phyloP scores from a whole-genome alignment of 345 rosid species.

The Sisymbrium irio region DNA sequence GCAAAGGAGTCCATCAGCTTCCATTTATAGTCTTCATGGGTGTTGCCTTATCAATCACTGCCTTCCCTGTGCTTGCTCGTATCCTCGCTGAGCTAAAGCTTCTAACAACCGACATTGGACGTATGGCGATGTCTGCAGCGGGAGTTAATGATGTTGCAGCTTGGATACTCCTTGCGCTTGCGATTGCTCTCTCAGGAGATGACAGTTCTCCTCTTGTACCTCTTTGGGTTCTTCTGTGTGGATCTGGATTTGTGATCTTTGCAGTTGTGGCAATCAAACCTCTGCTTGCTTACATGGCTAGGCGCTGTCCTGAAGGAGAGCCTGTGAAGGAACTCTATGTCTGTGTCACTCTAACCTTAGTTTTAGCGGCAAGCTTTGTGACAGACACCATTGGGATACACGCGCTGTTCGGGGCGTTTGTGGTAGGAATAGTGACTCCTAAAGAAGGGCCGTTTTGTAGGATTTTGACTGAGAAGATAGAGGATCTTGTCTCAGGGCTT shows the following conservation, averaged over 20 bases:
- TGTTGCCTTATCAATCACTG: conserved; percentile 52
- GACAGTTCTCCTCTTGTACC: conserved; percentile 40
- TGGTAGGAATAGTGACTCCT: conserved; percentile 52
- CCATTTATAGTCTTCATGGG: conserved; percentile 51
- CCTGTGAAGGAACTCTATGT: conserved; percentile 43
- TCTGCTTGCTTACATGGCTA: conserved; percentile 36
- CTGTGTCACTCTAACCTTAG: conserved; percentile 46
- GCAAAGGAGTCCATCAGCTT: conserved; percentile 32
- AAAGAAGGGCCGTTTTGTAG: conserved; percentile 43
- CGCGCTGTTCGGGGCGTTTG: conserved; percentile 52
- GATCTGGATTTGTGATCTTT: conserved; percentile 46
- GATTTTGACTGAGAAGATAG: conserved; percentile 43
- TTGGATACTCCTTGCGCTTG: conserved; percentile 50
- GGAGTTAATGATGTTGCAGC: conserved; percentile 53
- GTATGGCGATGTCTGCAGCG: conserved; percentile 53
- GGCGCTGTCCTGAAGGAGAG: conserved; percentile 38
- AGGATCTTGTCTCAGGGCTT: conserved; percentile 54
- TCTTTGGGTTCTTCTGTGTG: conserved; percentile 46
- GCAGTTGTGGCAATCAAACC: conserved; percentile 37
- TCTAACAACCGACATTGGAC: conserved; percentile 49
- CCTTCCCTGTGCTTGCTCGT: conserved; percentile 54
- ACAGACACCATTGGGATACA: conserved; percentile 61
- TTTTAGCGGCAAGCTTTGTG: conserved; percentile 50
- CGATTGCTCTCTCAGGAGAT: conserved; percentile 47
- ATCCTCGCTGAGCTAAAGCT: conserved; percentile 54